phyloP scores from a whole-genome alignment of 2,329 filamentous ascomycete species.

The Diaporthe vexans region DNA sequence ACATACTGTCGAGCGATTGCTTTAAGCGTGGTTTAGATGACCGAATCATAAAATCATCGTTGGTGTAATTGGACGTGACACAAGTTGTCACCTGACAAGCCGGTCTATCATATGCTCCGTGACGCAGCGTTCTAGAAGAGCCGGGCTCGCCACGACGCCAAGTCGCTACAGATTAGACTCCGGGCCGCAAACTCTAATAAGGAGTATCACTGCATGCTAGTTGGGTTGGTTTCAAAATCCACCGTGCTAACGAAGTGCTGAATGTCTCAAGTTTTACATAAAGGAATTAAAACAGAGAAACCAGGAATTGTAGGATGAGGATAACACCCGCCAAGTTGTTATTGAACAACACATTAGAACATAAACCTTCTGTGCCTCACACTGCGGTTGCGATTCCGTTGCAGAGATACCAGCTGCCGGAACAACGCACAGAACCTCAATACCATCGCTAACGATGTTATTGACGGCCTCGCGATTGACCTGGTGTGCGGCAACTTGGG shows the following conservation, averaged over 20 bases:
- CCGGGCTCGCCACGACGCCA: not conserved
- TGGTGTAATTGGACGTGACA: not conserved
- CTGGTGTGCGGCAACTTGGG: too few species aligned
- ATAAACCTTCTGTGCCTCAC: too few species aligned
- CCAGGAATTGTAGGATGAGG: not conserved
- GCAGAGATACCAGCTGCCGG: too few species aligned
- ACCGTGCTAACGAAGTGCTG: not conserved
- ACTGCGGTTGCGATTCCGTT: not conserved
- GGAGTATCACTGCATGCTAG: not conserved
- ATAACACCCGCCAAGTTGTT: too few species aligned
- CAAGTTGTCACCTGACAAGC: not conserved
- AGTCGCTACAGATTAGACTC: not conserved
- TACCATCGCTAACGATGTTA: too few species aligned
- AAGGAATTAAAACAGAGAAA: too few species aligned
- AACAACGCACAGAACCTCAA: not conserved
- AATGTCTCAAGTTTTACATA: not conserved
- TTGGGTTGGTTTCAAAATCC: too few species aligned
- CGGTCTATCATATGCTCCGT: not conserved
- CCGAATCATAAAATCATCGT: too few species aligned
- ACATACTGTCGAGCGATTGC: not conserved
- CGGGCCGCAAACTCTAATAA: not conserved
- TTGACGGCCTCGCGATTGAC: too few species aligned
- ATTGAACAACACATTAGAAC: too few species aligned
- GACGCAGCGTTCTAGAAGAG: not conserved
- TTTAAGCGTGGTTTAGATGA: not conserved